Evolutionary conservation across 202 grass and related monocot species (phyloP), one percentile per base, ranked within the genome.

Genomic region (Saccharum hybrid): DNA sequence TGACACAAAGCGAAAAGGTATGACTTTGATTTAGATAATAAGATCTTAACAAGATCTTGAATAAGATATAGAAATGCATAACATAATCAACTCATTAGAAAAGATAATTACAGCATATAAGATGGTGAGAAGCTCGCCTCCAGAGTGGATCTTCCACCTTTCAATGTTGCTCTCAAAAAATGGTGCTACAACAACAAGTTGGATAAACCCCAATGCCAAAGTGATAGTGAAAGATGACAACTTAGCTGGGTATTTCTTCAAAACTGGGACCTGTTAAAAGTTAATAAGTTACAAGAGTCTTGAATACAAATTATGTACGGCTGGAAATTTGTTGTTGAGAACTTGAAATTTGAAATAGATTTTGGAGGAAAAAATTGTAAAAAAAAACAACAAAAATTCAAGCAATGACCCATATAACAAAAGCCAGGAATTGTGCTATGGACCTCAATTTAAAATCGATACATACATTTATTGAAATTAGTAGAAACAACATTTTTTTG

Each of bases 191-290:
- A 36, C 5, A 8, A 37, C 7, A 2, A 75, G 72, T 6, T 75
- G 72, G 5, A 75, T 39, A 4, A 37, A n/a, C 30, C 72, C 72
- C 33, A 23, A 4, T 23, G 72, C 52, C 57, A 75, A 40, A 75
- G n/a, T 75, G 9, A 75, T 60, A 36, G 51, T n/a, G 36, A 75
- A 75, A 2, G n/a, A 60, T 60, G 52, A 75, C 15, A 75, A 21
- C 9, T 74, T 74, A 10, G 72, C 72, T 37, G 72, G 72, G 31
- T 74, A 74, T 37, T 57, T 74, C 48, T 74, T 74, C 49, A 74
- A 10, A 56, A 74, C 18, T 10, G 72, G 49, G 9, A 74, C 49
- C 72, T 74, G 45, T 37, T 56, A 37, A 74, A 8, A 18, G 1
- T 18, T 33, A 65, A 16, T 16, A 36, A 16, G 62, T 64, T 33